Percentiles rank a stretch among this genome's conserved stretches.
These are phyloP conservation scores for Diaporthe citrichinensis DNA, from an alignment of 2,329 filamentous ascomycete species.

Conservation along the genomic window DNA sequence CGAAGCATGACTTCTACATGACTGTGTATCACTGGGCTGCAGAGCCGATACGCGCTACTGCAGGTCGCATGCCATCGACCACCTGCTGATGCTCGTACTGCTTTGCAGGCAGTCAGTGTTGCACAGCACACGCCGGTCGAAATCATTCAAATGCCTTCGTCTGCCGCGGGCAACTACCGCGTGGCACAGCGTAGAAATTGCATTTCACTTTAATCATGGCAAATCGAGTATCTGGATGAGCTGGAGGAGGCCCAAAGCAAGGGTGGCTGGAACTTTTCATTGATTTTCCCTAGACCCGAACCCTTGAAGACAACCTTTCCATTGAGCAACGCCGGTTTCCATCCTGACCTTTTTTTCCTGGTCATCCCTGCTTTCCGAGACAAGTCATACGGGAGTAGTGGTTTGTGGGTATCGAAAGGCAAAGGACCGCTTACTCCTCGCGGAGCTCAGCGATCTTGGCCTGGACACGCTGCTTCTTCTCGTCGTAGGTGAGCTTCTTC, in stretches of 20 bases:
- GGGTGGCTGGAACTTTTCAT: conserved; percentile 41
- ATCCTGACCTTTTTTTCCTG: conserved; percentile 39
- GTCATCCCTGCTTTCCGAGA: conserved; percentile 33
- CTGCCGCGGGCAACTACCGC: neutral
- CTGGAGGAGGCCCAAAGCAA: conserved; percentile 35
- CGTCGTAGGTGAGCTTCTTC: conserved; percentile 83
- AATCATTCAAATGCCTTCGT: neutral
- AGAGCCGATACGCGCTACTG: conserved; percentile 19
- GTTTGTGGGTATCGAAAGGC: conserved; percentile 19
- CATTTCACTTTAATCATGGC: conserved; percentile 17
- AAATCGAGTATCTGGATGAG: neutral
- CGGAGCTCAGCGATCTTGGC: conserved; percentile 90
- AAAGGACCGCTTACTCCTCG: conserved; percentile 57
- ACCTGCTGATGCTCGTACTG: neutral
- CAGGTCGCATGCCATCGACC: conserved; percentile 11
- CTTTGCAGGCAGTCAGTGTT: neutral
- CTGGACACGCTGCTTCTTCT: conserved; percentile 89
- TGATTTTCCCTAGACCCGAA: conserved; percentile 41
- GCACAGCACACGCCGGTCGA: neutral
- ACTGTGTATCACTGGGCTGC: conserved; percentile 17
- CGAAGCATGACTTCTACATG: neutral
- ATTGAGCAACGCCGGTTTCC: conserved; percentile 40
- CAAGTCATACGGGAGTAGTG: conserved; percentile 24
- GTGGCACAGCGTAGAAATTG: neutral
- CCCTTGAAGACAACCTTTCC: conserved; percentile 42